Evolutionary conservation across 768 basidiomycete species (phyloP), one percentile per base, ranked within the genome.

Genomic region (Termitomyces sp.): DNA sequence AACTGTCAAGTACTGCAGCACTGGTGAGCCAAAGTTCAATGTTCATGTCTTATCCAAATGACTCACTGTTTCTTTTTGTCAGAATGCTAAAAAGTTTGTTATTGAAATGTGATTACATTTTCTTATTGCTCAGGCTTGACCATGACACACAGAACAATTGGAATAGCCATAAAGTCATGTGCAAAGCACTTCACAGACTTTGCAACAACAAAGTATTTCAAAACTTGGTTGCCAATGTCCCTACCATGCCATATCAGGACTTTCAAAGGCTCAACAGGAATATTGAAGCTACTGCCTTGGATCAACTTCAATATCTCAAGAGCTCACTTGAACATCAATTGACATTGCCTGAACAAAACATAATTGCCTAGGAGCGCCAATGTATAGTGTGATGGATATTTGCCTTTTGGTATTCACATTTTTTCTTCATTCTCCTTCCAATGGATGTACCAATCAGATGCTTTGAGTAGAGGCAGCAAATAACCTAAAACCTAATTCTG

Each of bases 61-160:
- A 45, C 43, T 27, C 17, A 29, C n/a, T 29, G 29, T 29, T 21
- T 6, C 56, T 5, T 8, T 38, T 41, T 23, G 38, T 32, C 45
- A 73, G 72, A 43, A 4, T 72, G 72, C 50, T 70, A 73, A 63
- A 70, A 71, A 60, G 71, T 70, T 27, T 19, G 57, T 54, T 31
- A 14, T 9, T 17, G 14, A 53, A 29, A 23, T 9, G 23, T 31
- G 46, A 14, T 37, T 27, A 46, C 42, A 53, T 25, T 6, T 44
- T 57, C 14, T 35, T 23, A 37, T 19, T 19, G 5, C 16, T 37
- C 5, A 16, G 14, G 16, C 35, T 3, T 14, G 27, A n/a, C n/a
- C n/a, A n/a, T n/a, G n/a, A n/a, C 43, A 34, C 42, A 6, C 21
- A 48, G 71, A 62, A 47, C 3, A 65, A 73, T 53, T 74, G 73